Percentiles rank a stretch among this genome's conserved stretches.
Conservation (phyloP, 495 filamentous ascomycete species). For the Letharia lupina region DNA sequence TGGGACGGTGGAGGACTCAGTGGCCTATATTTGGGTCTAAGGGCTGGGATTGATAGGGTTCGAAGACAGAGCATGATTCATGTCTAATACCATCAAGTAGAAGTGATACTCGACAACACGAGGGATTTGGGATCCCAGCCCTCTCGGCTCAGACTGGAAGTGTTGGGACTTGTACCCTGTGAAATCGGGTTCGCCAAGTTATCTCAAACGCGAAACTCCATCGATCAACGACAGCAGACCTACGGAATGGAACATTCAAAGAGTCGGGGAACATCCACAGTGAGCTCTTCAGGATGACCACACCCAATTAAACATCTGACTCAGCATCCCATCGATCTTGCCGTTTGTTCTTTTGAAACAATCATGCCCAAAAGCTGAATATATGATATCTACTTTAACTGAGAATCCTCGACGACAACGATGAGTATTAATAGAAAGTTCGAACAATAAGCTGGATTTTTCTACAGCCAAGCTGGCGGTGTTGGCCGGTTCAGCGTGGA, state of each 20-base stretch:
- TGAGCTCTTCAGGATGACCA: not conserved
- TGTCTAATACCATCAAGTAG: not conserved
- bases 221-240: not conserved
- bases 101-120: not conserved
- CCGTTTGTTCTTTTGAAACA: not conserved
- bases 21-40: not conserved
- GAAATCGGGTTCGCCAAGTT: not conserved
- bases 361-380: not conserved
- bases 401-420: too few relatives aligned
- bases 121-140: not conserved
- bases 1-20: not conserved
- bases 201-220: not conserved
- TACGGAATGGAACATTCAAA: not conserved
- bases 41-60: not conserved
- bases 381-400: not conserved
- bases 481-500: too few relatives aligned
- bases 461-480: too few relatives aligned
- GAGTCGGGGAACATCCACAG: not conserved
- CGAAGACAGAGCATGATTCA: not conserved
- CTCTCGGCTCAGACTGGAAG: not conserved
- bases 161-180: too few relatives aligned
- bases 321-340: not conserved
- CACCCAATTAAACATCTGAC: not conserved
- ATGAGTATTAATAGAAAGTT: too few relatives aligned
- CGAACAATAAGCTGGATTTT: too few relatives aligned